Percentiles rank a stretch among this genome's conserved stretches.
Evolutionary conservation across 2,329 filamentous ascomycete species (phyloP).

Genomic region (Aspergillus chevalieri): DNA sequence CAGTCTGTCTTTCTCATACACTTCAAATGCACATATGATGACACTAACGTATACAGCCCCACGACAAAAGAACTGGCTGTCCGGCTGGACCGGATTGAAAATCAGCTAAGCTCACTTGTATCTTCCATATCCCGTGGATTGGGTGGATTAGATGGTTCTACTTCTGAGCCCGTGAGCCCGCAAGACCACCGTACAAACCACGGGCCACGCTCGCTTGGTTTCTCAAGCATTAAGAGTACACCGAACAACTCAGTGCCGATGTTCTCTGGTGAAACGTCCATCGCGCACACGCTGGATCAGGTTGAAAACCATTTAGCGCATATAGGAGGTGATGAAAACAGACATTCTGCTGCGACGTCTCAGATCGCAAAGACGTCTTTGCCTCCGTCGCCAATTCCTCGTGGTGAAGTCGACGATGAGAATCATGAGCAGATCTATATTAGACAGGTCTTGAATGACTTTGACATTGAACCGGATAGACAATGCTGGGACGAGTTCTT

Average conservation of each 20-base stretch:
- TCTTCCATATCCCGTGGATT: not conserved
- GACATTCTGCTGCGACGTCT: conserved; percentile 3
- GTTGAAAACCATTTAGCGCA: conserved; percentile 10
- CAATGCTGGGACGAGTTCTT: conserved; percentile 11
- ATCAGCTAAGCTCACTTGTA: not conserved
- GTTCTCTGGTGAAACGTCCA: conserved; percentile 18
- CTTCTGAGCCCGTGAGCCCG: not conserved
- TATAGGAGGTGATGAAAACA: conserved; percentile 9
- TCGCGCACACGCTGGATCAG: conserved; percentile 14
- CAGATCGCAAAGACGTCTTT: conserved; percentile 1
- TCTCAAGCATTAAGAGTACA: not conserved
- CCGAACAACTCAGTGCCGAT: conserved; percentile 5
- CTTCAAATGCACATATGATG: no score
- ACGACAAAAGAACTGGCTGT: not conserved
- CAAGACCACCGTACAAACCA: not conserved
- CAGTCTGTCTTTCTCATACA: no score
- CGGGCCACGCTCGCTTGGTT: not conserved
- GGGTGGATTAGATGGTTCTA: not conserved
- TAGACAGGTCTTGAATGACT: conserved; percentile 1
- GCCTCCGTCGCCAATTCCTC: conserved; percentile 7
- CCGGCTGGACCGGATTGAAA: not conserved
- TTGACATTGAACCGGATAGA: conserved; percentile 7
- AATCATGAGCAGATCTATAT: not conserved
- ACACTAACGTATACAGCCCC: not conserved
- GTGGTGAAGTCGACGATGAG: not conserved